A percentile compares a stretch with the other conserved stretches of the same genome.
Conservation (phyloP, 306 rosid species). For the Medicago arabica region DNA sequence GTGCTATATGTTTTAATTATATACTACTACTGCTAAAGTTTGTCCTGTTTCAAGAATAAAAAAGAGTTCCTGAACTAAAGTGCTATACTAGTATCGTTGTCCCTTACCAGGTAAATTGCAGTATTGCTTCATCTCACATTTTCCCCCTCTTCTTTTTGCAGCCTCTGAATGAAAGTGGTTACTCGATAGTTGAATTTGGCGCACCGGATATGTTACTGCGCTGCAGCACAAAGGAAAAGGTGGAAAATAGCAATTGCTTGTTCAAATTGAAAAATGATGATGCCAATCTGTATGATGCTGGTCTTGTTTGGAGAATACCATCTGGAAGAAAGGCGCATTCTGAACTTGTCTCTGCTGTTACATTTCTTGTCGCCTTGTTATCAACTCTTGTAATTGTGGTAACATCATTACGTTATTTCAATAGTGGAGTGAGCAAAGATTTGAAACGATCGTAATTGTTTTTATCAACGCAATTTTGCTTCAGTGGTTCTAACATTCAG, state of each 20-base stretch:
- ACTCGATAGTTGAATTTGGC: conserved; percentile 61
- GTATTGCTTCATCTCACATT: conserved; percentile 1
- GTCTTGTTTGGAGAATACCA: conserved; percentile 71
- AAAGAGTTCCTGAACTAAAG: too few relatives aligned
- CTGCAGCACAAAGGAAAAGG: conserved; percentile 51
- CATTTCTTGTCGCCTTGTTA: conserved; percentile 65
- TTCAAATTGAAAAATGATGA: conserved; percentile 44
- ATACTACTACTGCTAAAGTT: too few relatives aligned
- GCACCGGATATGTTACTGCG: conserved; percentile 65
- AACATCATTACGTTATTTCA: conserved; percentile 54
- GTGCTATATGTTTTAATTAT: neutral
- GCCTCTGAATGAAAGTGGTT: conserved; percentile 83
- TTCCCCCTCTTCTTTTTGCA: conserved; percentile 38
- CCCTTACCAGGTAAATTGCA: neutral
- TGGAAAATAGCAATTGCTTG: conserved; percentile 52
- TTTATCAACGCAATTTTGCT: neutral
- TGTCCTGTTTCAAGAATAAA: too few relatives aligned
- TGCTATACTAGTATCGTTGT: neutral
- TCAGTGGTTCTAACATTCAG: neutral
- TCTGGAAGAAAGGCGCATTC: conserved; percentile 69
- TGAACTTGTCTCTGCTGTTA: conserved; percentile 53
- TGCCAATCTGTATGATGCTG: conserved; percentile 38
- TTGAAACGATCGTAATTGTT: conserved; percentile 53
- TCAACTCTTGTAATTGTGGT: conserved; percentile 64
- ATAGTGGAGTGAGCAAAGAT: conserved; percentile 35